Evolutionary conservation across 805 yeast genomes (phyloP), one percentile per base, ranked within the genome.

Genomic region (Candida silvatica): DNA sequence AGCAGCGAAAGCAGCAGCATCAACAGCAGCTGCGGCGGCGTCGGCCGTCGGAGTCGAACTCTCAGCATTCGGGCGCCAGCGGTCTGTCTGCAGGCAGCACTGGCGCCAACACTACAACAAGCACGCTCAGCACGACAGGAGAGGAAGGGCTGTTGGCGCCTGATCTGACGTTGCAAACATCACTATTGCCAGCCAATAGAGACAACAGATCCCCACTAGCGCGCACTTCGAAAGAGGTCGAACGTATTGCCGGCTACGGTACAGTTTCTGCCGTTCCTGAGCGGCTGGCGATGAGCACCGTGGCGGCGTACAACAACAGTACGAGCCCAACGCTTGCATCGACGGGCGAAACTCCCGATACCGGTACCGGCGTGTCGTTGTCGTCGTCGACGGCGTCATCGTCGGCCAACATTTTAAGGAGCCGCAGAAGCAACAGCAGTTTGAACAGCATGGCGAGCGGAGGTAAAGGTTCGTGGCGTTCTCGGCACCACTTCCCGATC

Each of bases 161-260:
- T n/a, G n/a, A n/a, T n/a, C n/a, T n/a, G n/a, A n/a, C 56, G 2
- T 46, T 56, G 11, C 58, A 54, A 33, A 52, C 58, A 2, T 35
- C 49, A 1, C 37, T 49, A 14, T 27, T 45, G 9, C 53, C 51
- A n/a, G 33, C 42, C 15, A n/a, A 17, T 12, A 49, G 39, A 17
- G 62, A 58, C 12, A 24, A 46, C 12, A 51, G 46, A 35, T 54
- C 58, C 1, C 60, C 62, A 0, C 31, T 56, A 6, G 49, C 46
- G 3, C 37, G 54, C 29, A 49, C 54, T 4, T 54, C 59, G 4
- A 52, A 45, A 34, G 58, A 56, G 29, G 54, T 56, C 3, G 56
- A 53, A 22, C 44, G 59, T 39, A 53, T 53, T 12, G 56, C 57
- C 4, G 35, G 27, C 11, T 32, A 32, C 26, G 20, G 32, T 9